Base-by-base conservation (phyloP, 768 basidiomycete species). In the Leccinum olivaceopallidum region DNA sequence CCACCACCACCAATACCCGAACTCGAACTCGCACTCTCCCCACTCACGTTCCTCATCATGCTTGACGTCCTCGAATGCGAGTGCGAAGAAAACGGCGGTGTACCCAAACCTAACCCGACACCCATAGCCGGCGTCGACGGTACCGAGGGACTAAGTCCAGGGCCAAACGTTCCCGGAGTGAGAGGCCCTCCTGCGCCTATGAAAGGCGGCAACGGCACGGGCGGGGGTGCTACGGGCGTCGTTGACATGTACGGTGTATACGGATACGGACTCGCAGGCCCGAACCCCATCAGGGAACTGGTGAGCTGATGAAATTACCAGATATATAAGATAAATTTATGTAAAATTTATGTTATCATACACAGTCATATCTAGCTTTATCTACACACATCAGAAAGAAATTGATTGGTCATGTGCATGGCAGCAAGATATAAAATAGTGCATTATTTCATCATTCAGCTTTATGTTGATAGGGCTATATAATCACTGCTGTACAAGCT, bases 161-260 rank as follows among this genome's bases (percentile, higher is more conserved):
- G 14, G 74, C 77, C 59, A 55, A 60, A 49, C 69, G 70, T 13
- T 64, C 58, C 62, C 75, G 80, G 37, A 12, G 66, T 9, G 65
- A 44, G 42, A 39, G 37, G 18, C 18, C 42, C 39, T n/a, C 18
- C 42, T 44, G 10, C 2, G 9, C 18, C 3, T 10, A 1, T 18
- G 39, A 39, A 39, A 39, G 42, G 8, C 5, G 42, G 42, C 42
- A 44, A 44, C 42, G 42, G 39, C 18, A 53, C 28, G 0, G 56
- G 60, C 0, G 62, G 68, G 0, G 61, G 61, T 1, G 26, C 39
- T 2, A 9, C 26, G 6, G 62, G 62, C 0, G 53, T 59, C 5
- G 64, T 34, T 12, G 69, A n/a, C 6, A 53, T 73, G 75, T 62
- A 73, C 1, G 78, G 76, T 7, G 76, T 70, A 26, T 71, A 68